phyloP scores from a whole-genome alignment of 208 protist genomes.

The Crithidia brevicula region DNA sequence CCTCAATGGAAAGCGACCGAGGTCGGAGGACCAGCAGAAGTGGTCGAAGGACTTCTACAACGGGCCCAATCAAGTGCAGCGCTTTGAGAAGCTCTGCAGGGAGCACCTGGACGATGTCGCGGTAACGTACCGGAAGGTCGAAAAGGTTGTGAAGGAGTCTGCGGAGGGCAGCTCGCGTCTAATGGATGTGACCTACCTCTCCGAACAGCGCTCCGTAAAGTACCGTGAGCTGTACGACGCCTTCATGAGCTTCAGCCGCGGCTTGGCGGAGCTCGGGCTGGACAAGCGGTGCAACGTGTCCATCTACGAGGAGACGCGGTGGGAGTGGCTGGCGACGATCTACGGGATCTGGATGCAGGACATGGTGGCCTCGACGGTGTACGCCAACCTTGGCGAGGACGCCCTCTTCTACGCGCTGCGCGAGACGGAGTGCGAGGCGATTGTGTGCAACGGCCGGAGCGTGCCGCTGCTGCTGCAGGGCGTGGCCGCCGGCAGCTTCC shows the following conservation, averaged over 20 bases:
- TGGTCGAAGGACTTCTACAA: slow-evolving; percentile 22
- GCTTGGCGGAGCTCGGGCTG: slow-evolving; percentile 59
- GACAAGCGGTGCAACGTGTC: slow-evolving; percentile 32
- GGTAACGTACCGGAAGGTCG: slow-evolving; percentile 54
- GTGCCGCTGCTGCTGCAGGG: slow-evolving; percentile 51
- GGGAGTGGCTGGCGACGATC: slow-evolving; percentile 75
- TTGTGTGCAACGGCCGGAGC: slow-evolving; percentile 67
- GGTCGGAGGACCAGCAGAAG: slow-evolving; percentile 14
- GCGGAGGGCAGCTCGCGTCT: slow-evolving; percentile 14
- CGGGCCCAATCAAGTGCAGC: slow-evolving; percentile 31
- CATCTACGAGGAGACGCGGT: slow-evolving; percentile 86
- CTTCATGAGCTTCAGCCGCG: slow-evolving; percentile 54
- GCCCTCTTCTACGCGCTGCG: slow-evolving; percentile 64
- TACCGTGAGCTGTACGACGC: slow-evolving; percentile 47
- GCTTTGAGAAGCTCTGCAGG: slow-evolving; percentile 38
- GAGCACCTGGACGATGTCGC: slow-evolving; percentile 20
- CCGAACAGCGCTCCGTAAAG: slow-evolving; percentile 29
- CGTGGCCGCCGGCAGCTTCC: slow-evolving; percentile 38
- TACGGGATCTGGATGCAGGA: slow-evolving; percentile 75
- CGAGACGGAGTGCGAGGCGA: slow-evolving; percentile 60
- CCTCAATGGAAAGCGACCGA: slow-evolving; percentile 37
- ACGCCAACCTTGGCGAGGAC: slow-evolving; percentile 82
- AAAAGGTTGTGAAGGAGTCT: slow-evolving; percentile 38
- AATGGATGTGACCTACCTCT: slow-evolving; percentile 62
- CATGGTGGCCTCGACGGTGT: slow-evolving; percentile 72